Evolutionary conservation across 2,329 filamentous ascomycete species (phyloP).

Genomic region (Cladorrhinum sp.): DNA sequence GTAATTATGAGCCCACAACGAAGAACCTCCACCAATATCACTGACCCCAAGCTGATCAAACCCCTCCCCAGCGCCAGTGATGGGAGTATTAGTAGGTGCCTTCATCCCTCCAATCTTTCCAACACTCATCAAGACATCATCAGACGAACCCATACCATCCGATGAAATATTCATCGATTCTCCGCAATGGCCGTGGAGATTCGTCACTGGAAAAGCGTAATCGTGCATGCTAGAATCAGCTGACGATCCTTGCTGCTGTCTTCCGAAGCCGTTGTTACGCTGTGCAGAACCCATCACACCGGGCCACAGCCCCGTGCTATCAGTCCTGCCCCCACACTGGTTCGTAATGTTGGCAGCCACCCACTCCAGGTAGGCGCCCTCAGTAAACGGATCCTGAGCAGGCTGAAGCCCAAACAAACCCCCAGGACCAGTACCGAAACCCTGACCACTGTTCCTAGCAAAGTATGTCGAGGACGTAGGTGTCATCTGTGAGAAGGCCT

Average conservation of each 20-base stretch:
- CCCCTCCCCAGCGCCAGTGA: slow-evolving; percentile 20
- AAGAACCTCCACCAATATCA: neutral
- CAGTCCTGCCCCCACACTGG: neutral
- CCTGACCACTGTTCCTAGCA: no score
- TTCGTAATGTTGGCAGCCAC: neutral
- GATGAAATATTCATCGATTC: slow-evolving; percentile 30
- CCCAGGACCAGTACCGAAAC: no score
- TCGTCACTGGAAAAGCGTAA: neutral
- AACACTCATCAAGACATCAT: slow-evolving; percentile 30
- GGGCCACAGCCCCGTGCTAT: neutral
- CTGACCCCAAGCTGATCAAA: neutral
- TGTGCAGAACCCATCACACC: neutral
- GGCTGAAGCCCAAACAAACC: neutral
- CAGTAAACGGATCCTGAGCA: slow-evolving; percentile 30
- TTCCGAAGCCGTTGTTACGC: neutral
- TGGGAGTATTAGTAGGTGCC: slow-evolving; percentile 44
- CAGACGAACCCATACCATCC: slow-evolving; percentile 29
- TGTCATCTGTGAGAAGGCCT: no score
- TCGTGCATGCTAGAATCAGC: neutral
- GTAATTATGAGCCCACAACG: neutral
- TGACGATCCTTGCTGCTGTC: neutral
- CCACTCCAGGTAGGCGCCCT: slow-evolving; percentile 29
- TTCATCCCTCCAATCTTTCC: slow-evolving; percentile 29
- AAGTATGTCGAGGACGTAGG: no score
- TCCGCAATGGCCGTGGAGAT: neutral